These are phyloP conservation scores for Ascochyta rabiei DNA, from an alignment of 2,329 filamentous ascomycete species.

Conservation along the genomic window DNA sequence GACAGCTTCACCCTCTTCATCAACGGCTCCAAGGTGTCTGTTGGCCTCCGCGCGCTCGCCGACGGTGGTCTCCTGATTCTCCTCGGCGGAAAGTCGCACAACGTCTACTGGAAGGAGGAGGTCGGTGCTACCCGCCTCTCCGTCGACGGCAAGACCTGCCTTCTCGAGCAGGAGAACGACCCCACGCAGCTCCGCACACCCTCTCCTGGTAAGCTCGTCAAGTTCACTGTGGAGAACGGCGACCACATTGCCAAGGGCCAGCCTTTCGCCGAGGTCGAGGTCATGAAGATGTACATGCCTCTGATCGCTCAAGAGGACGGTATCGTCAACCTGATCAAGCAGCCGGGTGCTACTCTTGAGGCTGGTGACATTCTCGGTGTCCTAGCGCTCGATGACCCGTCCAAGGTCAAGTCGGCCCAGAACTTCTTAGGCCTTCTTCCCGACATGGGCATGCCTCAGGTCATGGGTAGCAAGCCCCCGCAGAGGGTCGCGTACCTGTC, in stretches of 20 bases:
- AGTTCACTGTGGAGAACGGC: constrained; percentile 95
- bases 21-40: constrained; percentile 95
- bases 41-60: constrained; percentile 89
- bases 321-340: constrained; percentile 97
- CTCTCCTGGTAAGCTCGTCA: constrained; percentile 96
- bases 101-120: constrained; percentile 99
- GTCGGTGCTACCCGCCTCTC: constrained; percentile 93
- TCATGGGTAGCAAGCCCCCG: constrained; percentile 88
- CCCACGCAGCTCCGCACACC: constrained; percentile 95
- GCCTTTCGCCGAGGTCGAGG: constrained; percentile 94
- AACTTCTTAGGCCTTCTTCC: constrained; percentile 92
- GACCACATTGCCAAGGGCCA: constrained; percentile 91
- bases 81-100: constrained; percentile 91
- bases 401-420: constrained; percentile 94
- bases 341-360: constrained; percentile 95
- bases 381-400: constrained; percentile 90
- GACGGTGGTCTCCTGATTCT: constrained; percentile 93
- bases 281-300: constrained; percentile 99
- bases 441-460: constrained; percentile 80
- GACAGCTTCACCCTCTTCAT: constrained; percentile 99
- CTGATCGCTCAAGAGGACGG: constrained; percentile 93
- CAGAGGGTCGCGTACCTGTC: constrained; percentile 82
- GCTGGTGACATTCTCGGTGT: constrained; percentile 99
- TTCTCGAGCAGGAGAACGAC: constrained; percentile 98
- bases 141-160: constrained; percentile 96